Conservation (phyloP, 1,284 basidiomycete species). For the Butyriboletus appendiculatus region DNA sequence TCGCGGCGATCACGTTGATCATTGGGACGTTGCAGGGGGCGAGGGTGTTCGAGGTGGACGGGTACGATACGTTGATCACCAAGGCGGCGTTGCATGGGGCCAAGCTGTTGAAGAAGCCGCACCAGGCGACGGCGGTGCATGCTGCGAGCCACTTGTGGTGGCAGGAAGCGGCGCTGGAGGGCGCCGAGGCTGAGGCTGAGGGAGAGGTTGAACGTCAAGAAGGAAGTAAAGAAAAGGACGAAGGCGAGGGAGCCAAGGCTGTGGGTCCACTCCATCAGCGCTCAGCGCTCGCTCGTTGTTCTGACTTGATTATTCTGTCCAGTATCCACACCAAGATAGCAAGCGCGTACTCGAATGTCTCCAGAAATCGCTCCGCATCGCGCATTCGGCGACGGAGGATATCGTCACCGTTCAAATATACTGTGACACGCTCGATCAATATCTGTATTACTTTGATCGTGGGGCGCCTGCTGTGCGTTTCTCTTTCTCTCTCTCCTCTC, state of each 20-base stretch:
- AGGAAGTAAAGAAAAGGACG: constrained; percentile 39
- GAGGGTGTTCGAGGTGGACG: constrained; percentile 85
- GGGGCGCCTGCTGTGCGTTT: constrained; percentile 77
- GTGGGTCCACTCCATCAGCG: constrained; percentile 43
- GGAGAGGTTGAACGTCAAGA: constrained; percentile 34
- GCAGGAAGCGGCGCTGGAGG: constrained; percentile 66
- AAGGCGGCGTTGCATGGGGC: constrained; percentile 95
- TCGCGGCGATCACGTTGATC: constrained; percentile 91
- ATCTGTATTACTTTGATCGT: constrained; percentile 92
- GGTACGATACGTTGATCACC: constrained; percentile 94
- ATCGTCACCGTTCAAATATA: constrained; percentile 93
- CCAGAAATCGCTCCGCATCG: constrained; percentile 91
- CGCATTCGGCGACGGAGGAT: constrained; percentile 92
- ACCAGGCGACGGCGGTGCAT: constrained; percentile 93
- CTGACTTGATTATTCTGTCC: background rate
- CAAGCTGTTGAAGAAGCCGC: constrained; percentile 93
- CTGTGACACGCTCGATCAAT: constrained; percentile 91
- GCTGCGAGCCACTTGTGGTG: constrained; percentile 96
- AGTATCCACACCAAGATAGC: constrained; percentile 76
- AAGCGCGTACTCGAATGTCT: constrained; percentile 94
- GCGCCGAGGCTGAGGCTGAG: constrained; percentile 39
- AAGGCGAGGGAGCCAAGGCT: constrained; percentile 54
- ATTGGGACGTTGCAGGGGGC: constrained; percentile 86
- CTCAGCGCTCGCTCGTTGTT: background rate
- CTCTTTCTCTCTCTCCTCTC: background rate